These are phyloP conservation scores for Aurifilum marmelostoma DNA, from an alignment of 2,329 filamentous ascomycete genomes.

Conservation along the genomic window DNA sequence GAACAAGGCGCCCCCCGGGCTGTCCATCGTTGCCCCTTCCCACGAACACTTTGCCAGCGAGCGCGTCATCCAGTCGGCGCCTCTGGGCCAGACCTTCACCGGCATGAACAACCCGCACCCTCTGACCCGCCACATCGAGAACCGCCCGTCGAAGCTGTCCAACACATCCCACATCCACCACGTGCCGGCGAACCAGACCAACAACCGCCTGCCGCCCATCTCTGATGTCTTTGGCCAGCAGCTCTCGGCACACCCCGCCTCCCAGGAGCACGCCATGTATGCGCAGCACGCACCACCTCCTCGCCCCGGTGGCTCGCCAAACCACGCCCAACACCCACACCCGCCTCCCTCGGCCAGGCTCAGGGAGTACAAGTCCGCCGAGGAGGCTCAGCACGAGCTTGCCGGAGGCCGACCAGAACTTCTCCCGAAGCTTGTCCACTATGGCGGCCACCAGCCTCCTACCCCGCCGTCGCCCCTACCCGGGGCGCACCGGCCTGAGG, in stretches of 20 bases:
- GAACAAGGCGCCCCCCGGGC: slow-evolving; percentile 81
- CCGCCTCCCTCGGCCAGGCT: slow-evolving; percentile 64
- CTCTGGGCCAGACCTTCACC: slow-evolving; percentile 92
- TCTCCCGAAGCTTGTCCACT: slow-evolving; percentile 91
- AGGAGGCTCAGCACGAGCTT: slow-evolving; percentile 90
- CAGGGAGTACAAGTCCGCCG: slow-evolving; percentile 91
- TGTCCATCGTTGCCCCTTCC: slow-evolving; percentile 93
- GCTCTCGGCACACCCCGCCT: slow-evolving; percentile 65
- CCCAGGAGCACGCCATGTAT: slow-evolving; percentile 54
- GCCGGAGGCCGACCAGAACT: slow-evolving; percentile 91
- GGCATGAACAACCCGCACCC: slow-evolving; percentile 81
- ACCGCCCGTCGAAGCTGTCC: slow-evolving; percentile 80
- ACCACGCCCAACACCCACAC: slow-evolving; percentile 63
- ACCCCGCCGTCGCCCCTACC: slow-evolving; percentile 82
- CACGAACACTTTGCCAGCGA: slow-evolving; percentile 92
- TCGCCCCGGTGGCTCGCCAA: slow-evolving; percentile 76
- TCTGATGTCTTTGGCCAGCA: slow-evolving; percentile 91
- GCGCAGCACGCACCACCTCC: slow-evolving; percentile 65
- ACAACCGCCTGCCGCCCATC: slow-evolving; percentile 90
- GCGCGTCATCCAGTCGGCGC: slow-evolving; percentile 94
- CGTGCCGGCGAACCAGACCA: slow-evolving; percentile 83
- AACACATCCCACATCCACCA: slow-evolving; percentile 91
- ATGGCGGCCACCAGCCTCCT: slow-evolving; percentile 89
- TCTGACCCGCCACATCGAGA: slow-evolving; percentile 75
- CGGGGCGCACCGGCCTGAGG: slow-evolving; percentile 49